Percentiles rank a stretch among this genome's conserved stretches.
phyloP scores from a whole-genome alignment of 2,329 filamentous ascomycete genomes.

The Cladosporium halotolerans region DNA sequence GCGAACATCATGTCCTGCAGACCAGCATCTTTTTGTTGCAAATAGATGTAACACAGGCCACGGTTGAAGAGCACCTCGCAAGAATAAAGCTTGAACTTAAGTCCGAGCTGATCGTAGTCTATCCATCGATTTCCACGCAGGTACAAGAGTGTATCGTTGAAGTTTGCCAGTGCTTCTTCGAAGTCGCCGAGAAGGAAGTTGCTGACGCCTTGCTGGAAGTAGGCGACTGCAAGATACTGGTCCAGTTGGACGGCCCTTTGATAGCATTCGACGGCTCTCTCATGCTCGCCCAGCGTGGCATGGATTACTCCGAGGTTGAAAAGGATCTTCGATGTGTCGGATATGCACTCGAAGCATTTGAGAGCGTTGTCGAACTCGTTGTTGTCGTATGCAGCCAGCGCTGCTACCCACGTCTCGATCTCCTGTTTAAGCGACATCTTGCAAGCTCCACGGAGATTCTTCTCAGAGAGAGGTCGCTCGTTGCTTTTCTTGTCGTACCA shows the following conservation, averaged over 20 bases:
- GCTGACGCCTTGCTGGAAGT: constrained; percentile 97
- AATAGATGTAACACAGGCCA: constrained; percentile 93
- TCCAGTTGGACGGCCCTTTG: constrained; percentile 85
- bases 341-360: constrained; percentile 74
- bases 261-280: constrained; percentile 92
- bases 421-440: constrained; percentile 59
- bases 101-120: constrained; percentile 91
- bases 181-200: constrained; percentile 97
- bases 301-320: constrained; percentile 99
- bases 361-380: constrained; percentile 93
- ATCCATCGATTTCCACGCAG: constrained; percentile 94
- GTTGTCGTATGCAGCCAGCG: constrained; percentile 87
- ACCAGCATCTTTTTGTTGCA: constrained; percentile 83
- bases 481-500: neutral
- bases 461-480: neutral
- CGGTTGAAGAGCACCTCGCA: constrained; percentile 98
- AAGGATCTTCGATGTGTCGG: constrained; percentile 94
- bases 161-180: constrained; percentile 93
- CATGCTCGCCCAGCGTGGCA: constrained; percentile 91
- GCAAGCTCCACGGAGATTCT: neutral
- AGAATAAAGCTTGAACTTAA: constrained; percentile 94
- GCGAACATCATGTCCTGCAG: constrained; percentile 88
- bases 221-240: constrained; percentile 92
- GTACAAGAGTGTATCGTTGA: constrained; percentile 95
- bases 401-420: constrained; percentile 97